Evolutionary conservation across 2,329 filamentous ascomycete species (phyloP), one percentile per base, ranked within the genome.

Genomic region (Colletotrichum navitas): DNA sequence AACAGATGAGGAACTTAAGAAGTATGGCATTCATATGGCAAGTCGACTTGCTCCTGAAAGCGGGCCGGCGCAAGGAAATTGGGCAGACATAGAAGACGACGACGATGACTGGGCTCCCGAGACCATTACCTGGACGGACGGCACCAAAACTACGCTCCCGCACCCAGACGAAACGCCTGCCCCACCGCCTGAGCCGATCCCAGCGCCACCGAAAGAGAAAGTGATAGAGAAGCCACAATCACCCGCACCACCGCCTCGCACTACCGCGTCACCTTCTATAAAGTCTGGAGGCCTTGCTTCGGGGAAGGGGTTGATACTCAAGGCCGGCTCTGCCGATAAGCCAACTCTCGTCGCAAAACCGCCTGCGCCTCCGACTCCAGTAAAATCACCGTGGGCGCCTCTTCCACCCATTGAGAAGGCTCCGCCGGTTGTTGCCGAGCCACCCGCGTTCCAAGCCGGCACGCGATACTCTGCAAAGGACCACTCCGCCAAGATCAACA

Each of bases 371-470:
- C 88, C 92, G 11, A 87, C 90, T 1, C 92, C 94, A 0, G 88
- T 91, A 34, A 98, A 97, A 79, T 98, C 95, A 5, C 95, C 95
- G 5, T 98, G 95, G 95, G 95, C 95, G 32, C 79, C 92, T 43
- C 83, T 98, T 36, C 95, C 95, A 18, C 94, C 94, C 0, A 89
- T 98, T 8, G 94, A 97, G 14, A 95, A 92, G 79, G 88, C 92
- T 0, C 90, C 94, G 1, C 94, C 93, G 0, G 83, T 91, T 21
- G 81, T 87, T 8, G 85, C 91, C 72, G 93, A 94, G 63, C 76
- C 85, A 49, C 82, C 85, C 12, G 75, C 78, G 21, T 72, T 75
- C 47, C 76, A 77, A 29, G 64, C 73, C 11, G 76, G 78, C 63
- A 78, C 83, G 29, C 60, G 71, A 36, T 71, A 68, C 12, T 8